These are phyloP conservation scores for Triticum turgidum DNA, from an alignment of 176 grass and related monocot species.

Conservation along the genomic window DNA sequence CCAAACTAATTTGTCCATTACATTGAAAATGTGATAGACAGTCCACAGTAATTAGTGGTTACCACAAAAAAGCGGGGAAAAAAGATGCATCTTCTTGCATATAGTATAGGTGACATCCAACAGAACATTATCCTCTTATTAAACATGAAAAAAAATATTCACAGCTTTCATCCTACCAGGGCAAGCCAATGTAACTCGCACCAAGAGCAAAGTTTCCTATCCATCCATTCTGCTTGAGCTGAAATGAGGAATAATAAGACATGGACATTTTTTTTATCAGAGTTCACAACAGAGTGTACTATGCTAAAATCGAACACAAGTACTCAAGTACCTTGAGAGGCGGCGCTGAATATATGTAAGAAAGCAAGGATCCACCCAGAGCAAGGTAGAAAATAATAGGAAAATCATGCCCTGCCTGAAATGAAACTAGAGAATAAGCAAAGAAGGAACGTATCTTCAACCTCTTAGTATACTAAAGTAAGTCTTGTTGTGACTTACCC, in stretches of 20 bases:
- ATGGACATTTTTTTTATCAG: neutral
- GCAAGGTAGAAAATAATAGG: constrained; percentile 95
- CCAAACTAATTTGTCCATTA: constrained; percentile 1
- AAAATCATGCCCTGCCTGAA: constrained; percentile 88
- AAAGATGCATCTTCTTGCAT: constrained; percentile 22
- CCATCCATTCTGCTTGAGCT: constrained; percentile 98
- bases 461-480: neutral
- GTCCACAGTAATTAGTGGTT: neutral
- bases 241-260: constrained; percentile 27
- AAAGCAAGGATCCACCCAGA: constrained; percentile 91
- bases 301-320: constrained; percentile 12
- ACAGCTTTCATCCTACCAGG: constrained; percentile 53
- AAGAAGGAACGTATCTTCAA: constrained; percentile 12
- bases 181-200: constrained; percentile 92
- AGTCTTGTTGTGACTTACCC: constrained; percentile 59
- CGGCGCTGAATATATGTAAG: constrained; percentile 99
- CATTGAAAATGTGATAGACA: neutral
- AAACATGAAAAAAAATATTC: constrained; percentile 7
- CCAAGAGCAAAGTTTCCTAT: constrained; percentile 98
- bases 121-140: constrained; percentile 5
- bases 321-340: constrained; percentile 75
- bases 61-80: neutral
- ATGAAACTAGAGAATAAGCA: constrained; percentile 37
- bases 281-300: constrained; percentile 12
- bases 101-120: constrained; percentile 18